A percentile compares a stretch with the other conserved stretches of the same genome.
phyloP scores from a whole-genome alignment of 129 eudicot genomes.

The Arctium minus region DNA sequence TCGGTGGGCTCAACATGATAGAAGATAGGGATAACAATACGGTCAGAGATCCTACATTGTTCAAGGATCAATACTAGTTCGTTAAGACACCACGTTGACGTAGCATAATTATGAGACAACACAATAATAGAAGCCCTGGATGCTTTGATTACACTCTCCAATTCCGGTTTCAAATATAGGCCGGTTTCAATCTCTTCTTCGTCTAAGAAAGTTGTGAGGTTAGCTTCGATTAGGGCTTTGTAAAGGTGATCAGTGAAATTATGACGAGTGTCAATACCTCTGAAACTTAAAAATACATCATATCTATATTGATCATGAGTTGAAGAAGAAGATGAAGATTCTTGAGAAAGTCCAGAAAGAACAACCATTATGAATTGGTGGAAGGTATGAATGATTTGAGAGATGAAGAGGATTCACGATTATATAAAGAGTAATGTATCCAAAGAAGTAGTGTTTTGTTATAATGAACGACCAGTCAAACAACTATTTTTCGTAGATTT shows the following conservation, averaged over 20 bases:
- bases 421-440: background rate
- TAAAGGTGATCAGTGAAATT: constrained; percentile 21
- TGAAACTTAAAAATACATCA: constrained; percentile 21
- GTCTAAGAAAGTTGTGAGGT: constrained; percentile 10
- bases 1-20: constrained; percentile 17
- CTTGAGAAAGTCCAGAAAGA: background rate
- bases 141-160: constrained; percentile 12
- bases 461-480: background rate
- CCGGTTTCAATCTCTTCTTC: constrained; percentile 22
- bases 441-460: background rate
- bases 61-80: constrained; percentile 17
- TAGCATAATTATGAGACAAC: constrained; percentile 12
- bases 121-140: constrained; percentile 18
- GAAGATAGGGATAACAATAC: constrained; percentile 20
- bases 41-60: background rate
- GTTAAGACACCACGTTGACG: constrained; percentile 16
- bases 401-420: background rate
- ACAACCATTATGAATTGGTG: constrained; percentile 4
- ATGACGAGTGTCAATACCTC: constrained; percentile 21
- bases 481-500: background rate
- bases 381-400: background rate
- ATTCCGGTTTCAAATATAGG: constrained; percentile 7
- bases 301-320: background rate
- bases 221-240: background rate
- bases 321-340: background rate